Conservation (phyloP, 441 rosid genomes). For the Daphne laureola region DNA sequence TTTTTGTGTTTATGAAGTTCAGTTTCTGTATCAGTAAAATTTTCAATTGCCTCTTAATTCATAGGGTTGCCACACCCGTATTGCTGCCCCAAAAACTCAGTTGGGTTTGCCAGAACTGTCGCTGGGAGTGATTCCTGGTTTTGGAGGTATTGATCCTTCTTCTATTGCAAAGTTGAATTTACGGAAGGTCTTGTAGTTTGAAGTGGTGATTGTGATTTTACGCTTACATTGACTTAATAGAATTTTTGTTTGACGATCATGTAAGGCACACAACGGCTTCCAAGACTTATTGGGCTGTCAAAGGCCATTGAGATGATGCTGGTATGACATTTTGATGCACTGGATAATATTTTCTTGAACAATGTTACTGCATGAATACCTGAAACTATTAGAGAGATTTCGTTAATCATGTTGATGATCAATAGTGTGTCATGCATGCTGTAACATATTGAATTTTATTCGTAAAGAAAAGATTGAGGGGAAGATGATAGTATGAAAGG, state of each 20-base stretch:
- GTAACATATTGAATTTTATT: too few relatives aligned
- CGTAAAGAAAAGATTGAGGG: background rate
- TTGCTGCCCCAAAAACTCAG: conserved; percentile 74
- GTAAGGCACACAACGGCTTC: conserved; percentile 95
- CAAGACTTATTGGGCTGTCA: conserved; percentile 82
- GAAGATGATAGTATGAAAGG: too few relatives aligned
- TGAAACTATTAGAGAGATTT: too few relatives aligned
- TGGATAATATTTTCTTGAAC: background rate
- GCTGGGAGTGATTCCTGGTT: conserved; percentile 91
- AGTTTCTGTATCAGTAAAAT: background rate
- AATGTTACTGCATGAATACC: too few relatives aligned
- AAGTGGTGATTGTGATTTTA: conserved; percentile 6
- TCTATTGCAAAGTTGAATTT: background rate
- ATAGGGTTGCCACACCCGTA: conserved; percentile 90
- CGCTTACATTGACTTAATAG: conserved; percentile 10
- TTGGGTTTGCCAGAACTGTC: conserved; percentile 88
- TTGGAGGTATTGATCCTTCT: conserved; percentile 54
- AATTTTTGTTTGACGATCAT: conserved; percentile 14
- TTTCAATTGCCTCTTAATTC: conserved; percentile 7
- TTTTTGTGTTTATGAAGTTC: background rate
- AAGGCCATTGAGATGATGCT: conserved; percentile 85
- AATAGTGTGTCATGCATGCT: too few relatives aligned
- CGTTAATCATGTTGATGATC: too few relatives aligned
- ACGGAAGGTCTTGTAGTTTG: conserved; percentile 2
- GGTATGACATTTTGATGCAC: conserved; percentile 33